Evolutionary conservation across 441 rosid genomes (phyloP), one percentile per base, ranked within the genome.

Genomic region (Populus trichocarpa): DNA sequence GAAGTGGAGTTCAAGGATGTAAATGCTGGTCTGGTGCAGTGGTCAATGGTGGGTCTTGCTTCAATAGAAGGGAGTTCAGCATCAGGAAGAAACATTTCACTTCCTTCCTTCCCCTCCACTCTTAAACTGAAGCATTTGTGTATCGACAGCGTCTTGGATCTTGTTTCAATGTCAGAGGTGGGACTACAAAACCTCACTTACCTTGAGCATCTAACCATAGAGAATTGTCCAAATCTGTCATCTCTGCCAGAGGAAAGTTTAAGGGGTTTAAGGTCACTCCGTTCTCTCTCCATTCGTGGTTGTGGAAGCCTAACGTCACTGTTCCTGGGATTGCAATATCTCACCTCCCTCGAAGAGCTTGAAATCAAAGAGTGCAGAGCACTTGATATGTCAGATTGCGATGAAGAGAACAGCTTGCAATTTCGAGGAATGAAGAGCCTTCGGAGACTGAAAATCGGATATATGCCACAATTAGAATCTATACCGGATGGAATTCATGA

Each of bases 171-270:
- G 22, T 73, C 81, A 11, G 8, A 79, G 1, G 1, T 10, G 4
- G 75, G 23, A 18, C 53, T 84, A 13, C 76, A 73, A 28, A 65
- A 64, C 35, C 76, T 72, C 53, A 30, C 67, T 78, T 84, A 11
- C 64, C 82, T 81, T 4, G 86, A 76, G 84, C 75, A 73, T 71
- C 74, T 84, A 71, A 70, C 79, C 7, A 35, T 81, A 16, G 74
- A 81, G 79, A 76, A 74, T 9, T 78, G 84, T 70, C 77, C 79
- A 22, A 70, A 72, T 46, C 38, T 79, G 82, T 78, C 67, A 35
- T 75, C 71, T 69, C 23, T 84, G 32, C 84, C 82, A 0, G 75
- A 65, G 9, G 69, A 67, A 6, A 9, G 6, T 38, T n/a, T 77
- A n/a, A 71, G 78, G 3, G 72, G 72, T 26, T 75, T 81, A 25